These are phyloP conservation scores for Ilyonectria sp. DNA, from an alignment of 2,329 filamentous ascomycete genomes.

Conservation along the genomic window DNA sequence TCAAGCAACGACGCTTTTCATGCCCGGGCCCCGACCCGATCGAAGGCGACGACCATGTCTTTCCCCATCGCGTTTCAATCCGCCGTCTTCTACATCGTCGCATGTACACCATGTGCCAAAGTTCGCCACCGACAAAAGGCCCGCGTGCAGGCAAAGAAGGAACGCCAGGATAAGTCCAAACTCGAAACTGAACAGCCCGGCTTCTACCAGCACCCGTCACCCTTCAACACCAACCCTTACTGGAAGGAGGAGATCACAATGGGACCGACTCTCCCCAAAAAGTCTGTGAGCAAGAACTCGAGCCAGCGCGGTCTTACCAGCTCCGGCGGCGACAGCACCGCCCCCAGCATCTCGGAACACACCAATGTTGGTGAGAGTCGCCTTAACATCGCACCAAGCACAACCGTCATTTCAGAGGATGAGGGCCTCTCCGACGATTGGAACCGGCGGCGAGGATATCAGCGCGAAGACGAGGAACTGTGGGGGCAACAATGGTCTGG, in stretches of 20 bases:
- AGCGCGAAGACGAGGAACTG: constrained; percentile 89
- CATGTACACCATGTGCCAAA: constrained; percentile 84
- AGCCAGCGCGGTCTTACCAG: constrained; percentile 74
- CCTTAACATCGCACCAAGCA: constrained; percentile 51
- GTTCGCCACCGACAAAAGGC: constrained; percentile 79
- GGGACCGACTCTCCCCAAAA: constrained; percentile 81
- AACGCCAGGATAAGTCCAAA: constrained; percentile 75
- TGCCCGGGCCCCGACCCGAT: constrained; percentile 38
- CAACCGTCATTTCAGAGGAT: constrained; percentile 56
- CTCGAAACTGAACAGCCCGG: constrained; percentile 79
- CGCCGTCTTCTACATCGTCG: constrained; percentile 82
- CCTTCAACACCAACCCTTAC: constrained; percentile 89
- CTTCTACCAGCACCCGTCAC: constrained; percentile 83
- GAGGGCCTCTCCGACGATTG: constrained; percentile 66
- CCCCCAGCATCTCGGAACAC: constrained; percentile 55
- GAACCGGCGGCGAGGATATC: constrained; percentile 82
- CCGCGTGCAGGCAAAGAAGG: constrained; percentile 78
- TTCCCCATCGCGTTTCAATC: constrained; percentile 78
- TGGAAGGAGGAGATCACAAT: constrained; percentile 90
- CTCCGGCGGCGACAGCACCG: constrained; percentile 69
- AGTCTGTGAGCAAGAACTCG: constrained; percentile 69
- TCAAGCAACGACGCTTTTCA: constrained; percentile 22
- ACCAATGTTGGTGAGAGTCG: constrained; percentile 57
- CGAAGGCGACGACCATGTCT: constrained; percentile 55
- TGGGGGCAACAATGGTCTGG: constrained; percentile 78